phyloP scores from a whole-genome alignment of 345 rosid species.

The Lepidium didymum region DNA sequence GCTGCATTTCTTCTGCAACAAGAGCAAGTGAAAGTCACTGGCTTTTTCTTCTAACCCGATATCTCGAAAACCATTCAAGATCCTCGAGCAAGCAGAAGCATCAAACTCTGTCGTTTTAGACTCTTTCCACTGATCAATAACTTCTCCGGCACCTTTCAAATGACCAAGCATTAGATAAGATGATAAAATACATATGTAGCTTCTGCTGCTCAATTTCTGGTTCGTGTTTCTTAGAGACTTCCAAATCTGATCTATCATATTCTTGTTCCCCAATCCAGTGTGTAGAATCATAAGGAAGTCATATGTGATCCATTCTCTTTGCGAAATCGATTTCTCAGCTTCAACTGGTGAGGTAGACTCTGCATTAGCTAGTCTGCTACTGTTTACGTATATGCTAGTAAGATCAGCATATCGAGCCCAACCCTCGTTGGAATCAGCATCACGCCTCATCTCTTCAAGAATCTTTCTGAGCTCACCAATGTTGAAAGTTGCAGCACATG shows the following conservation, averaged over 20 bases:
- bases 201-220: conserved; percentile 79
- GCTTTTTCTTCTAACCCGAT: conserved; percentile 47
- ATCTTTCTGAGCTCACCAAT: conserved; percentile 50
- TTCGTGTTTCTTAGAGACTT: conserved; percentile 76
- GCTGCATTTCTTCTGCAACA: conserved; percentile 38
- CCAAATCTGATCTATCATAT: conserved; percentile 79
- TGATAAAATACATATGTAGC: conserved; percentile 66
- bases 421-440: conserved; percentile 39
- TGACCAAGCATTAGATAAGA: conserved; percentile 70
- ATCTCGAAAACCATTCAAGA: conserved; percentile 47
- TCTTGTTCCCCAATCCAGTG: conserved; percentile 72
- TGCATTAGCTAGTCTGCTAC: conserved; percentile 43
- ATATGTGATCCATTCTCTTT: conserved; percentile 84
- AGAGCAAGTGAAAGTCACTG: conserved; percentile 39
- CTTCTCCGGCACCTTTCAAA: conserved; percentile 57
- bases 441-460: conserved; percentile 63
- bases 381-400: conserved; percentile 43
- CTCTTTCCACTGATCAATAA: conserved; percentile 79
- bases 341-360: conserved; percentile 45
- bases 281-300: conserved; percentile 76
- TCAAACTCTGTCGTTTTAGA: conserved; percentile 55
- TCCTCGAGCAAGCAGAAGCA: conserved; percentile 43
- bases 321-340: conserved; percentile 54
- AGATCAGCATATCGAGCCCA: conserved; percentile 57
- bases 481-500: conserved; percentile 61